Evolutionary conservation across 768 basidiomycete genomes (phyloP).

Genomic region (Auriculariales sp.): DNA sequence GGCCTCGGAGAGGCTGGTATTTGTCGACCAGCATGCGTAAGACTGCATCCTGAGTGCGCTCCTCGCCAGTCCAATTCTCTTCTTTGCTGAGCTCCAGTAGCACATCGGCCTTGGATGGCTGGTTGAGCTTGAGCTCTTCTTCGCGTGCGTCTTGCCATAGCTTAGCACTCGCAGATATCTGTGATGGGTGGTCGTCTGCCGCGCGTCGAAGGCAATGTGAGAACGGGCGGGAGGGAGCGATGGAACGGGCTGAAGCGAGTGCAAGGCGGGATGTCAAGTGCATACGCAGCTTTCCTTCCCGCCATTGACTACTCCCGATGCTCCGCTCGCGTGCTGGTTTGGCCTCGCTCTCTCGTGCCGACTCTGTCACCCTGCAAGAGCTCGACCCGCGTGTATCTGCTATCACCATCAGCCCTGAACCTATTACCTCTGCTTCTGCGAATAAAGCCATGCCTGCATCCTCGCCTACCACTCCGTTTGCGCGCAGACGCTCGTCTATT

Average conservation of each 20-base stretch:
- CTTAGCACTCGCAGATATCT: constrained; percentile 32
- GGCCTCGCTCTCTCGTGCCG: not conserved
- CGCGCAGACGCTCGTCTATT: not conserved
- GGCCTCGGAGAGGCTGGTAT: constrained; percentile 65
- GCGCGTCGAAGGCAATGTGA: too few species aligned
- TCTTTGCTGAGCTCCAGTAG: constrained; percentile 28
- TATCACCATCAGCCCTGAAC: not conserved
- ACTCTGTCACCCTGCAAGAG: not conserved
- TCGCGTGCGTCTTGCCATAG: constrained; percentile 54
- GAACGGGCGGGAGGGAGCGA: too few species aligned
- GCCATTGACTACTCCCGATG: not conserved
- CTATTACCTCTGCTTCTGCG: not conserved
- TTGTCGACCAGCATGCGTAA: constrained; percentile 79
- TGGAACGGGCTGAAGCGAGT: too few species aligned
- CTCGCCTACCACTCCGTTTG: not conserved
- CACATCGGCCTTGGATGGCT: constrained; percentile 11
- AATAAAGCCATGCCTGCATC: not conserved
- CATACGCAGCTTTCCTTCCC: not conserved
- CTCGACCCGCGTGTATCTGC: not conserved
- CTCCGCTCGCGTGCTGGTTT: not conserved
- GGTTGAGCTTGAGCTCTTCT: constrained; percentile 15
- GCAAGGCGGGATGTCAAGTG: too few species aligned
- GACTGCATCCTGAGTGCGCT: constrained; percentile 51
- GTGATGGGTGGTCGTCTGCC: not conserved
- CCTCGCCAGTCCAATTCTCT: constrained; percentile 69